Conservation (phyloP, 2,329 filamentous ascomycete genomes). For the Moelleriella libera region DNA sequence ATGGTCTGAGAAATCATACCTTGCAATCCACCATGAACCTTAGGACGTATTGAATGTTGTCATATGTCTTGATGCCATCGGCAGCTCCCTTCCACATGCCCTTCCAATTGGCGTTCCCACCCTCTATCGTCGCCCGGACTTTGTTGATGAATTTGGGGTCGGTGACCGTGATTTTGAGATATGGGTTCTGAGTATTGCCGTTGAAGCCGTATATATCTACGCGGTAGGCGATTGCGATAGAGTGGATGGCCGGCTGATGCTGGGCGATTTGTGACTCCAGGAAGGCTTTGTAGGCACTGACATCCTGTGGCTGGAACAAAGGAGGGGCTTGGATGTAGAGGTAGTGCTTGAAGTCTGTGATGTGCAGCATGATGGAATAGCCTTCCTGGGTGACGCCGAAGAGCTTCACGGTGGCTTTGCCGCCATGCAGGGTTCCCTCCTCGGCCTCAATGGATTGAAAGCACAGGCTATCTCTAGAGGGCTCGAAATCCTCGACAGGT, state of each 20-base stretch:
- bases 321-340: constrained; percentile 84
- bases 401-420: constrained; percentile 67
- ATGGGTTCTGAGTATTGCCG: constrained; percentile 82
- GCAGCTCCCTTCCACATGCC: constrained; percentile 64
- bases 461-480: constrained; percentile 53
- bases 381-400: constrained; percentile 80
- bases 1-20: too few relatives aligned
- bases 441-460: constrained; percentile 96
- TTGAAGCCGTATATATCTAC: constrained; percentile 93
- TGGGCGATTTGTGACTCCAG: constrained; percentile 69
- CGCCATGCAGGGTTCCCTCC: constrained; percentile 70
- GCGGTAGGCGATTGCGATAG: constrained; percentile 66
- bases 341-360: constrained; percentile 93
- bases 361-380: constrained; percentile 87
- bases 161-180: constrained; percentile 83
- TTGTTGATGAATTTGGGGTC: constrained; percentile 75
- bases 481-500: constrained; percentile 34
- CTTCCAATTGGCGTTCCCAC: constrained; percentile 73
- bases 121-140: constrained; percentile 63
- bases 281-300: constrained; percentile 62
- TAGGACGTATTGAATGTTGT: constrained; percentile 89
- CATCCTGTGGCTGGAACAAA: constrained; percentile 66
- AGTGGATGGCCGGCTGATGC: constrained; percentile 60
- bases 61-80: constrained; percentile 74
- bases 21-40: constrained; percentile 97